Percentiles rank a stretch among this genome's conserved stretches.
Evolutionary conservation across 1,284 basidiomycete genomes (phyloP).

Genomic region (Hemileccinum hortonii): DNA sequence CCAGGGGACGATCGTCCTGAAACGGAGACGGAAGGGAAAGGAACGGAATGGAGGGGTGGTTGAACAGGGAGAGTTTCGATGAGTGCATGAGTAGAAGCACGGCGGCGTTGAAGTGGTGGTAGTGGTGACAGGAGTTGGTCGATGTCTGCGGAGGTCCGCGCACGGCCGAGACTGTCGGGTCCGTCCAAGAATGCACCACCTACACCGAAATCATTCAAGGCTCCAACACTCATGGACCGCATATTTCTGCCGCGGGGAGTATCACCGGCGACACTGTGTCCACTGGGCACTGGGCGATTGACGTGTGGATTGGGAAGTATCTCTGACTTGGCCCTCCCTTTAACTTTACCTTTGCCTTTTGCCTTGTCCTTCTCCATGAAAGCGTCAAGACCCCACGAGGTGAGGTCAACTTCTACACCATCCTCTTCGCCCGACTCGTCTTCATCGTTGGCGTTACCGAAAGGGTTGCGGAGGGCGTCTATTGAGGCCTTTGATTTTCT

Average conservation of each 20-base stretch:
- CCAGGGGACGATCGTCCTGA: constrained; percentile 47
- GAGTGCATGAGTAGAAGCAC: constrained; percentile 50
- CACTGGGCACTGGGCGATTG: constrained; percentile 36
- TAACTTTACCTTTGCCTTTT: constrained; percentile 41
- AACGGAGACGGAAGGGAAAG: constrained; percentile 60
- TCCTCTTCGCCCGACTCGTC: constrained; percentile 52
- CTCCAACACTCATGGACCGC: constrained; percentile 65
- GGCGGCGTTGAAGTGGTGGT: constrained; percentile 43
- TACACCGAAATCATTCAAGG: constrained; percentile 52
- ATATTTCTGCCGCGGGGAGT: constrained; percentile 36
- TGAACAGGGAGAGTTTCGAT: constrained; percentile 45
- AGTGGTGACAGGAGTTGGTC: constrained; percentile 42
- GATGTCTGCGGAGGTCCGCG: constrained; percentile 52
- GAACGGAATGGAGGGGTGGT: constrained; percentile 51
- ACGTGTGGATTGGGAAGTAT: constrained; percentile 52
- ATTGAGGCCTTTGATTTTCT: constrained; percentile 51
- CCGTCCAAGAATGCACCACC: constrained; percentile 46
- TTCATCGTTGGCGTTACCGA: constrained; percentile 57
- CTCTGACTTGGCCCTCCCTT: constrained; percentile 48
- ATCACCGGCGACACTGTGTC: constrained; percentile 32
- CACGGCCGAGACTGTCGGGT: constrained; percentile 30
- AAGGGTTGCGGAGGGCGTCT: constrained; percentile 67
- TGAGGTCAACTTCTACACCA: constrained; percentile 71
- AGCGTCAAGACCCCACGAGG: constrained; percentile 79
- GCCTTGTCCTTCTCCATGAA: constrained; percentile 68